Conservation (phyloP, 441 rosid species). For the Populus trichocarpa region DNA sequence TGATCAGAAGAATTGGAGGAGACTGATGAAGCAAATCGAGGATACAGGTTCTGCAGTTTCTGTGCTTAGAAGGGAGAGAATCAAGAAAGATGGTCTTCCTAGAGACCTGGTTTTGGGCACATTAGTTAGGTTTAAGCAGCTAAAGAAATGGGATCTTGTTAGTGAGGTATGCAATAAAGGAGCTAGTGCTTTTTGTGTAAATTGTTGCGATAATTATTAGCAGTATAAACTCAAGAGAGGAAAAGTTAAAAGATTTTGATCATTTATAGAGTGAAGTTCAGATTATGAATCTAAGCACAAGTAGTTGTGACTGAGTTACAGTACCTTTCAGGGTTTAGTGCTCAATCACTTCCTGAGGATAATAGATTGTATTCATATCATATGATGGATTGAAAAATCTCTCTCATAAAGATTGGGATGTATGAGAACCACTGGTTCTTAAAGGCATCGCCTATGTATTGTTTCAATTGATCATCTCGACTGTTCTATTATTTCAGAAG, state of each 20-base stretch:
- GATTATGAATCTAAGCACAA: too few relatives aligned
- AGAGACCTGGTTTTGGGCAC: conserved; percentile 77
- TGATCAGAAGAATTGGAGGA: conserved; percentile 83
- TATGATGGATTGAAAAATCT: not conserved
- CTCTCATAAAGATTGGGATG: not conserved
- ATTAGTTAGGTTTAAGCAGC: conserved; percentile 88
- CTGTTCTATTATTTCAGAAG: not conserved
- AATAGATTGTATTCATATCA: not conserved
- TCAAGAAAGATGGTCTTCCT: conserved; percentile 49
- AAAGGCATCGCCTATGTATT: not conserved
- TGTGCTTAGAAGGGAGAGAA: conserved; percentile 53
- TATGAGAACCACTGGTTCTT: not conserved
- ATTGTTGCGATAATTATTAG: not conserved
- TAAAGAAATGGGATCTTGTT: conserved; percentile 81
- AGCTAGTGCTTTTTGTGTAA: not conserved
- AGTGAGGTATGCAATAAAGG: conserved; percentile 54
- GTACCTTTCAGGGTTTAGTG: not conserved
- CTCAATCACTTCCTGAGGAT: not conserved
- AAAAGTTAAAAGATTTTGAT: not conserved
- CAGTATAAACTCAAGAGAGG: not conserved
- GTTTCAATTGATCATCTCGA: not conserved
- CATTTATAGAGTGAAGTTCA: not conserved
- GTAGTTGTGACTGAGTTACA: not conserved
- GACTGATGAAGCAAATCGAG: conserved; percentile 75
- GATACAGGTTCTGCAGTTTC: conserved; percentile 60